These are phyloP conservation scores for Colletotrichum sansevieriae DNA, from an alignment of 2,329 filamentous ascomycete species.

Conservation along the genomic window DNA sequence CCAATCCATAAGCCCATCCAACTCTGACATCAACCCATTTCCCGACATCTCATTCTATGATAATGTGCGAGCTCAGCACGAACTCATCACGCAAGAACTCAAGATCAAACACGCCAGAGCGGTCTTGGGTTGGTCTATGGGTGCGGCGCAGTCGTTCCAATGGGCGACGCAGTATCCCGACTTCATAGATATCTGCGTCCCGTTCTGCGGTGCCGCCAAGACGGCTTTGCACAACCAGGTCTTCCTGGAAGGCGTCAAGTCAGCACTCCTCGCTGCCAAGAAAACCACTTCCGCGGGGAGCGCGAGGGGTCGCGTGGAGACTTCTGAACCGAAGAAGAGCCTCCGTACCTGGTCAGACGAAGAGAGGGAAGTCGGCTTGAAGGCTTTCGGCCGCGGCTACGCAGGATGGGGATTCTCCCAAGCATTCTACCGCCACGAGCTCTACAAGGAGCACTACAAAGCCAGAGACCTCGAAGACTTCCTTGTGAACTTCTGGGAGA, in stretches of 20 bases:
- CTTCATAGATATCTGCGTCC: constrained; percentile 60
- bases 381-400: constrained; percentile 80
- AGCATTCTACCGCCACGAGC: constrained; percentile 78
- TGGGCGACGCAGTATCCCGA: constrained; percentile 63
- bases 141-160: constrained; percentile 66
- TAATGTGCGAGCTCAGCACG: constrained; percentile 64
- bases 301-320: constrained; percentile 47
- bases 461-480: constrained; percentile 74
- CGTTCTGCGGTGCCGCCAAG: constrained; percentile 63
- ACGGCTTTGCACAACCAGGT: constrained; percentile 66
- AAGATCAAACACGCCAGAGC: constrained; percentile 58
- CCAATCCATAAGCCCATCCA: constrained; percentile 67
- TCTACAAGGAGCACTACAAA: constrained; percentile 65
- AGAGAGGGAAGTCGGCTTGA: constrained; percentile 62
- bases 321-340: constrained; percentile 40
- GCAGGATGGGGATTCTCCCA: constrained; percentile 87
- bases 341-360: constrained; percentile 54
- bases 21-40: constrained; percentile 56
- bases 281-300: constrained; percentile 64
- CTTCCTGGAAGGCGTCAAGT: constrained; percentile 67
- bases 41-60: constrained; percentile 62
- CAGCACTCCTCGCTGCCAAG: constrained; percentile 58
- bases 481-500: constrained; percentile 81
- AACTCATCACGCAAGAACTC: constrained; percentile 56
- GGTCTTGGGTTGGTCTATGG: constrained; percentile 70